These are phyloP conservation scores for Licmophora abbreviata DNA, from an alignment of 108 stramenopile genomes.

Conservation along the genomic window DNA sequence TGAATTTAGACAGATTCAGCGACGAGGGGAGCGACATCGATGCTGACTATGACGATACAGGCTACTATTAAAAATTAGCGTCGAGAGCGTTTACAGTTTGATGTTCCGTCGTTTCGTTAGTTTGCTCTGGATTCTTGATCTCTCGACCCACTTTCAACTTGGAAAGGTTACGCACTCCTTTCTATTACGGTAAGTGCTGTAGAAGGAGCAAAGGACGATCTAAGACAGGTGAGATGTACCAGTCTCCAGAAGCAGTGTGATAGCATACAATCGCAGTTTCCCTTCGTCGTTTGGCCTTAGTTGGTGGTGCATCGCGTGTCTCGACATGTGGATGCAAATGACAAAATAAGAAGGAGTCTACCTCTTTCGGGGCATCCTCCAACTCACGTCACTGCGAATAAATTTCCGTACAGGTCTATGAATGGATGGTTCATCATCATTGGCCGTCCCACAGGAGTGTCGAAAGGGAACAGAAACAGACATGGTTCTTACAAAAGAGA, in stretches of 20 bases:
- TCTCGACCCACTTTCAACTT: neutral
- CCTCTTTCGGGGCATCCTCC: constrained; percentile 1
- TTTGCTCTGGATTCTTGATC: neutral
- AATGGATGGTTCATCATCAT: constrained; percentile 9
- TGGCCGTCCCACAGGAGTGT: neutral
- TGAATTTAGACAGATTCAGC: too few relatives aligned
- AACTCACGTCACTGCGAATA: neutral
- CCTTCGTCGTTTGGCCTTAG: constrained; percentile 18
- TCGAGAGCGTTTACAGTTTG: neutral
- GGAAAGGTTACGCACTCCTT: neutral
- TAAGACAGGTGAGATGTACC: neutral
- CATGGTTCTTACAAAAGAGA: neutral
- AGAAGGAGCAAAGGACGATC: neutral
- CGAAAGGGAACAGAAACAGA: neutral
- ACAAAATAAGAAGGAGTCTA: neutral
- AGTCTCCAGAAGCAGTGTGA: neutral
- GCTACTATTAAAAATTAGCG: neutral
- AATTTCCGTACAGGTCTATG: constrained; percentile 8
- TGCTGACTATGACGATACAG: neutral
- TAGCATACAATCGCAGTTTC: neutral
- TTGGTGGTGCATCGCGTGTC: constrained; percentile 56
- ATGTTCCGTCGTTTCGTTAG: neutral
- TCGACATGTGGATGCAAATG: constrained; percentile 27
- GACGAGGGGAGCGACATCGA: neutral
- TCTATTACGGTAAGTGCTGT: neutral